Evolutionary conservation across 2,329 filamentous ascomycete species (phyloP).

Genomic region (Trichoderma asperellum): DNA sequence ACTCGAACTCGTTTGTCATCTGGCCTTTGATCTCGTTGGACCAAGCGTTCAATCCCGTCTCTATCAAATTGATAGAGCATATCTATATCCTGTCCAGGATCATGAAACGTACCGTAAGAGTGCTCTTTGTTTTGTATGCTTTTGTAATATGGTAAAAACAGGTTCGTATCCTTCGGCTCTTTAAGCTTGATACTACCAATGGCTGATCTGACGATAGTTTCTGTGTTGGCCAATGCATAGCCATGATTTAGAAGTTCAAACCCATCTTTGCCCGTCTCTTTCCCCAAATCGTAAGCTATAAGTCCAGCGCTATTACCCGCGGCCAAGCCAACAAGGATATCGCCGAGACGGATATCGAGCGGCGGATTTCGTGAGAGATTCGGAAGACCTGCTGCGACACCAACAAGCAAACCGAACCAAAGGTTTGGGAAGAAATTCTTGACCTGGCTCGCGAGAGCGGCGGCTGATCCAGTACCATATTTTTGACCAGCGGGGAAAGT

Average conservation of each 20-base stretch:
- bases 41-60: background rate
- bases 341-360: conserved; percentile 45
- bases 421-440: conserved; percentile 44
- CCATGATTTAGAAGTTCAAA: conserved; percentile 38
- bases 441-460: conserved; percentile 42
- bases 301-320: conserved; percentile 36
- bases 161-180: conserved; percentile 33
- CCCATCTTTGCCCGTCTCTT: conserved; percentile 36
- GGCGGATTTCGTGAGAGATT: conserved; percentile 34
- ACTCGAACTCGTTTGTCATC: conserved; percentile 36
- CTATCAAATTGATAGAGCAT: conserved; percentile 32
- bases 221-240: conserved; percentile 36
- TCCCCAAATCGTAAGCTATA: conserved; percentile 42
- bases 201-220: conserved; percentile 41
- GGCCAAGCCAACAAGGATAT: conserved; percentile 41
- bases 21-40: conserved; percentile 32
- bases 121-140: conserved; percentile 36
- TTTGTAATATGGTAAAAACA: conserved; percentile 36
- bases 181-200: conserved; percentile 40
- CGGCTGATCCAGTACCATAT: conserved; percentile 43
- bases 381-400: conserved; percentile 45
- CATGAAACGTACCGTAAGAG: conserved; percentile 35
- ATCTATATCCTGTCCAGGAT: conserved; percentile 41
- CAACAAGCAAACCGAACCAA: conserved; percentile 46
- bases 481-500: conserved; percentile 42